Base-by-base conservation (phyloP, 306 rosid species). In the Trifolium fragiferum region DNA sequence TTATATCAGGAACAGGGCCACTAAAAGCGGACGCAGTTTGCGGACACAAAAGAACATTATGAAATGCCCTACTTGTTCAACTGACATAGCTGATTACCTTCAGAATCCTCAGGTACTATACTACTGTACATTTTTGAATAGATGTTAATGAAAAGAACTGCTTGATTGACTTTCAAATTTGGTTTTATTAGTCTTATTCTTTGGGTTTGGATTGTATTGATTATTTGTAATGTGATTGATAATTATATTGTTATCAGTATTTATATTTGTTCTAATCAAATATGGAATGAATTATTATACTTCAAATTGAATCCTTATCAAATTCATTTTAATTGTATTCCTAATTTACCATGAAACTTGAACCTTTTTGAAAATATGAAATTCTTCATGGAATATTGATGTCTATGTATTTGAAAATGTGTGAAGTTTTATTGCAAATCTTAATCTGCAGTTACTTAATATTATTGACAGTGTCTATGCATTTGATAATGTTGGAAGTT, bases 81-180 rank as follows among this genome's bases (percentile, higher is more conserved):
- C 13, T 0, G 93, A 93, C 55, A 89, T 89, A 7, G 83, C 96
- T 78, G 93, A 89, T 3, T 93, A 84, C 78, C 92, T 90, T 70
- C 92, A 89, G 58, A 89, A 85, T 61, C 88, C 82, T 13, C 93
- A 93, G 96, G 98, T 92, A 59, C 32, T n/a, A n/a, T n/a, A n/a
- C n/a, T 68, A 1, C 21, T 32, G 32, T 13, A 13, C 30, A 10
- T 15, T 27, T 70, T 37, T 10, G 38, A 23, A 33, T 47, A 18
- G 19, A 4, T 49, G 11, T 12, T n/a, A 23, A 18, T 4, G 10
- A 50, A 71, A 62, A 46, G 14, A 68, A 60, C 70, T 20, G n/a
- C n/a, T n/a, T n/a, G 27, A 20, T 55, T 49, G 19, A 8, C n/a
- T 21, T n/a, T 55, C 10, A 6, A 55, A 10, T 5, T 55, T 5